phyloP scores from a whole-genome alignment of 2,329 filamentous ascomycete species.

The Stylonectria norvegica region DNA sequence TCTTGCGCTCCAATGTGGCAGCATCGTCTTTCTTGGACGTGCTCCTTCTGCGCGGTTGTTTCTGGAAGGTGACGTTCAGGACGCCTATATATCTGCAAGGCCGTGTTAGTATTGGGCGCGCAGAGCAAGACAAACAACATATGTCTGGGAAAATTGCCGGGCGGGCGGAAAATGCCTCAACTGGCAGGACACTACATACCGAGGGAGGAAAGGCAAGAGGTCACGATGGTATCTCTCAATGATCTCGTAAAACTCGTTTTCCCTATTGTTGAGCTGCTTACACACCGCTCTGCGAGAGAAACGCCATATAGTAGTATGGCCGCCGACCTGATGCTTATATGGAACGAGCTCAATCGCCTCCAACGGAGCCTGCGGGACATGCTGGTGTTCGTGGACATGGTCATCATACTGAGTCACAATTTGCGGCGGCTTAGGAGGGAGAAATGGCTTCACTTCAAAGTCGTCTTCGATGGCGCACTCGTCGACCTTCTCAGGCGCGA shows the following conservation, averaged over 20 bases:
- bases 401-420: constrained; percentile 45
- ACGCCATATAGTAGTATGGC: constrained; percentile 92
- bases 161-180: background rate
- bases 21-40: constrained; percentile 49
- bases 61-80: constrained; percentile 91
- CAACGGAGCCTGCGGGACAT: constrained; percentile 58
- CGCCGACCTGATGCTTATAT: constrained; percentile 95
- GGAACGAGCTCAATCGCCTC: constrained; percentile 95
- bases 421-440: constrained; percentile 32
- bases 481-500: constrained; percentile 34
- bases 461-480: constrained; percentile 43
- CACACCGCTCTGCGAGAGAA: constrained; percentile 94
- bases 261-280: constrained; percentile 95
- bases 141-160: constrained; percentile 10
- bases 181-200: constrained; percentile 46
- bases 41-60: constrained; percentile 66
- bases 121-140: background rate
- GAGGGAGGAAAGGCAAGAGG: constrained; percentile 84
- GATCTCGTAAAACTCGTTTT: constrained; percentile 98
- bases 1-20: constrained; percentile 35
- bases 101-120: constrained; percentile 10
- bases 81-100: constrained; percentile 84
- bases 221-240: constrained; percentile 89
- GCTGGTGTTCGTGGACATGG: constrained; percentile 50
- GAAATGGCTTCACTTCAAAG: constrained; percentile 34